A percentile compares a stretch with the other conserved stretches of the same genome.
Conservation (phyloP, 192 early-diverging fungal genomes). For the Coemansia aciculifera region DNA sequence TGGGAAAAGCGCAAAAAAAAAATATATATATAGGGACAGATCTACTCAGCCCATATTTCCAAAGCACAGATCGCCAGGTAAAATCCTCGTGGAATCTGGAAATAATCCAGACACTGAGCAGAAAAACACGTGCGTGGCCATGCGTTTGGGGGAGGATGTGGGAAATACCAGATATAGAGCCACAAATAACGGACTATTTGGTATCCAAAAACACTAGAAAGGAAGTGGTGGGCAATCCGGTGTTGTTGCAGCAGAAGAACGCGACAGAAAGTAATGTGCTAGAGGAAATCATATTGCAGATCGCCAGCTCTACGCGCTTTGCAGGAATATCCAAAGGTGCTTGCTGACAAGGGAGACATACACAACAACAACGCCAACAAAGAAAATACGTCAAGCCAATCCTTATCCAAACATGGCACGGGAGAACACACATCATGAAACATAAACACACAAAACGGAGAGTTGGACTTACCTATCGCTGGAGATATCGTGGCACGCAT, state of each 20-base stretch:
- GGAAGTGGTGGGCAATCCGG: background rate
- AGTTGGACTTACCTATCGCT: constrained; percentile 48
- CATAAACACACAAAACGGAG: background rate
- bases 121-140: background rate
- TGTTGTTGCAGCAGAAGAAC: background rate
- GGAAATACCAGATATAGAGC: background rate
- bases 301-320: background rate
- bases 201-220: background rate
- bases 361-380: background rate
- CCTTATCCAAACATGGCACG: background rate
- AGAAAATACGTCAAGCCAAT: no score
- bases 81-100: background rate
- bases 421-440: background rate
- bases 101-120: background rate
- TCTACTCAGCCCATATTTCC: background rate
- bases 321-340: background rate
- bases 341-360: background rate
- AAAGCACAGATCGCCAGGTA: background rate
- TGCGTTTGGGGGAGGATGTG: background rate
- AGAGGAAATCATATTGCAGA: constrained; percentile 1
- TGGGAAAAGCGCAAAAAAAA: background rate
- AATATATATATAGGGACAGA: background rate
- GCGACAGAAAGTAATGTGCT: background rate
- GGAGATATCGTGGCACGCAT: constrained; percentile 15
- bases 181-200: background rate